Evolutionary conservation across 2,329 filamentous ascomycete species (phyloP), one percentile per base, ranked within the genome.

Genomic region (Fusarium lyarnte): DNA sequence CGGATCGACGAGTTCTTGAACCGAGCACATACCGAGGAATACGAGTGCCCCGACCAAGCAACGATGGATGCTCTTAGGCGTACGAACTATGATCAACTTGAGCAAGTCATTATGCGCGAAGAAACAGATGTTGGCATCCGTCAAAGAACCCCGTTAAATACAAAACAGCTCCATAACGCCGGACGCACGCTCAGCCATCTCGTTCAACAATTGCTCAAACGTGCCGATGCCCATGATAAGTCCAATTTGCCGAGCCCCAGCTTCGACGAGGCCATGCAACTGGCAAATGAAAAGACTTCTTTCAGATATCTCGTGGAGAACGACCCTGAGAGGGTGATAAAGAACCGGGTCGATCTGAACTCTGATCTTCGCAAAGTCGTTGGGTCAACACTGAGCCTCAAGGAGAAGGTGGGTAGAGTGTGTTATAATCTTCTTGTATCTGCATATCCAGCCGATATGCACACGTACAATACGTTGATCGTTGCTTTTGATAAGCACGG

Each of bases 391-490:
- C 70, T 81, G 10, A 61, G 58, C 33, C 62, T 80, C 10, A 80
- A 79, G 58, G 81, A 83, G 58, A 80, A 74, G 60, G 76, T 83
- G 33, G 82, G 80, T 43, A 78, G 78, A 42, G 83, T 90, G 58
- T 89, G 87, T 79, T 91, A 91, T 80, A 94, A 93, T 76, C 82
- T 96, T 6, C 85, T 94, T 21, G 82, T 89, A 7, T 90, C 89
- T 5, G 79, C 86, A 4, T 84, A 88, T 23, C 87, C 90, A 1
- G 92, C 93, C 1, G 89, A 89, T 69, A 86, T 93, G 39, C 85
- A 90, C 71, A 94, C 91, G 7, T 94, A 91, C 82, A 94, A 94
- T 77, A 86, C 87, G 17, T 85, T 96, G 31, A 86, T 95, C 6
- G 79, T 88, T n/a, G 88, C 88, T n/a, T 90, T 95, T 55, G 85